phyloP scores from a whole-genome alignment of 2,329 filamentous ascomycete species.

The Trichoderma gracile region DNA sequence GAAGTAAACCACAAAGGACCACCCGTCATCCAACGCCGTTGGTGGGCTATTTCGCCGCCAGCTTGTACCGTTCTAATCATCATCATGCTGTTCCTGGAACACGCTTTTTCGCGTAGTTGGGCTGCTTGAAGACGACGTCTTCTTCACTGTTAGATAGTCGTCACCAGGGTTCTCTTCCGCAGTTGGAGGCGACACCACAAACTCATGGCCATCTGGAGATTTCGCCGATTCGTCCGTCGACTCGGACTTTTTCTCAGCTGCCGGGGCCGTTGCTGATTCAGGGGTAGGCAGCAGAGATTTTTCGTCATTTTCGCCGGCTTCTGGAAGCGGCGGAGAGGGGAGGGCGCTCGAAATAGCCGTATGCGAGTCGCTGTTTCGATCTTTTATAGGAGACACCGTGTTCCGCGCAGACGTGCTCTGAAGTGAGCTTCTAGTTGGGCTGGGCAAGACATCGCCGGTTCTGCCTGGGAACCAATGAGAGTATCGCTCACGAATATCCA shows the following conservation, averaged over 20 bases:
- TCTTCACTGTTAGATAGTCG: constrained; percentile 36
- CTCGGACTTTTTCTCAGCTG: not conserved
- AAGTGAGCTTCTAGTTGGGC: constrained; percentile 19
- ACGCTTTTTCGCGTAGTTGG: constrained; percentile 40
- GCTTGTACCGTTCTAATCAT: constrained; percentile 39
- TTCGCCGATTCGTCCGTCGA: not conserved
- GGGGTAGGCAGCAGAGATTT: constrained; percentile 3
- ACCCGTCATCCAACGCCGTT: constrained; percentile 30
- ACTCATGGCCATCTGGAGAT: constrained; percentile 10
- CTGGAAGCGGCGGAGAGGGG: constrained; percentile 17
- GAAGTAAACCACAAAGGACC: not conserved
- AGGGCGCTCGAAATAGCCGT: not conserved
- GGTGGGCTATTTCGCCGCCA: not conserved
- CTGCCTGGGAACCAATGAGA: constrained; percentile 32
- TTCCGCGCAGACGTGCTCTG: constrained; percentile 7
- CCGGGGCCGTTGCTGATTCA: not conserved
- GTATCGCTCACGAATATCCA: constrained; percentile 44
- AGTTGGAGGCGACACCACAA: constrained; percentile 36
- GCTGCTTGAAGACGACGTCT: constrained; percentile 31
- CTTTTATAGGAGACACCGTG: not conserved
- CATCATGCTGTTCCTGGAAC: constrained; percentile 46
- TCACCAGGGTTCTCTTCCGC: constrained; percentile 32
- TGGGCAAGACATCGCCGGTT: constrained; percentile 26
- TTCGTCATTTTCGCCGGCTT: constrained; percentile 7
- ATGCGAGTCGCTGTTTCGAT: constrained; percentile 9